Conservation (phyloP, 2,329 filamentous ascomycete genomes). For the Ophiostoma australiae region DNA sequence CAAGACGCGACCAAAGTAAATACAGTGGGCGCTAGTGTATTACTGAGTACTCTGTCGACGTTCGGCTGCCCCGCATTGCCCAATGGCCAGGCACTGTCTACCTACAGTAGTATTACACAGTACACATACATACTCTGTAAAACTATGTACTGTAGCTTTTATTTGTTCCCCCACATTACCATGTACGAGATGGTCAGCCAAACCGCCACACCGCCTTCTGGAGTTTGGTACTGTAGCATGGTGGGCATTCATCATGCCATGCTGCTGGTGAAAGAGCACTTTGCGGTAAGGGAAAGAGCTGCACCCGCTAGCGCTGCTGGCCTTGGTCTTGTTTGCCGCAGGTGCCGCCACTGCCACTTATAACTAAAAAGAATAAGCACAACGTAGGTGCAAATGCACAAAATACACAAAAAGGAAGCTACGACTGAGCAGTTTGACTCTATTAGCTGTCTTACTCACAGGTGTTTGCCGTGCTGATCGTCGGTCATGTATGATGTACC, state of each 20-base stretch:
- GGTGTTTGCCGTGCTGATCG: too few species aligned
- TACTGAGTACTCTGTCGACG: not conserved
- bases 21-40: conserved; percentile 1
- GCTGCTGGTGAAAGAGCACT: not conserved
- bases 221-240: not conserved
- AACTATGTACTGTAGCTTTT: not conserved
- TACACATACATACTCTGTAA: too few species aligned
- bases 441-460: not conserved
- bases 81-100: conserved; percentile 8
- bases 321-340: not conserved
- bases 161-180: not conserved
- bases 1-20: not conserved
- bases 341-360: not conserved
- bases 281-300: not conserved
- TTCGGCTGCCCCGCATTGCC: conserved; percentile 21
- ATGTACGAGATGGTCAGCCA: not conserved
- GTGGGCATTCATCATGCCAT: not conserved
- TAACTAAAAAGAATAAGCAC: not conserved
- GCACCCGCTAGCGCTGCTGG: not conserved
- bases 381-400: not conserved
- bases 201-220: conserved; percentile 15
- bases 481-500: too few species aligned
- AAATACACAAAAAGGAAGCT: not conserved
- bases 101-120: too few species aligned
- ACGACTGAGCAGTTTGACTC: not conserved